These are phyloP conservation scores for Candida dendrica DNA, from an alignment of 805 yeast genomes.

Conservation along the genomic window DNA sequence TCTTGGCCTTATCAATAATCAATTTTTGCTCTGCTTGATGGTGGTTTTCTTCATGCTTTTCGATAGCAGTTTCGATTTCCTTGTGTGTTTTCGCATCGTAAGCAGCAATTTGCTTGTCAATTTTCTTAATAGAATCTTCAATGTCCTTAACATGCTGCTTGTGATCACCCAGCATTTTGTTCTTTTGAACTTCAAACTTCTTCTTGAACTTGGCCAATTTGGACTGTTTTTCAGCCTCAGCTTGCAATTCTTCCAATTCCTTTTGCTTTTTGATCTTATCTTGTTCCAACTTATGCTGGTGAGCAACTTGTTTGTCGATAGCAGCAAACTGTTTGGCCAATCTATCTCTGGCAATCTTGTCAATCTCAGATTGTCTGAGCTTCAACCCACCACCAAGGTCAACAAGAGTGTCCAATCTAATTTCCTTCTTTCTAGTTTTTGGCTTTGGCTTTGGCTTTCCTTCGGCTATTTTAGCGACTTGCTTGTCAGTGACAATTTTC, in stretches of 20 bases:
- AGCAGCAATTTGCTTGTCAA: conserved; percentile 14
- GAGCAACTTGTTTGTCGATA: conserved; percentile 17
- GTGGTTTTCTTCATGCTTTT: conserved; percentile 8
- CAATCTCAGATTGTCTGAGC: conserved; percentile 18
- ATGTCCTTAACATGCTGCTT: conserved; percentile 12
- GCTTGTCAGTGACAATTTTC: background rate
- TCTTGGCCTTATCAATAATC: conserved; percentile 10
- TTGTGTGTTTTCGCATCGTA: conserved; percentile 15
- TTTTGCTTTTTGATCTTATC: conserved; percentile 11
- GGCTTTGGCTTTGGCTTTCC: background rate
- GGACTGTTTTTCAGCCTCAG: conserved; percentile 17
- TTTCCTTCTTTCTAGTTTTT: conserved; percentile 5
- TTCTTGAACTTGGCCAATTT: conserved; percentile 19
- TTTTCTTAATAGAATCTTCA: conserved; percentile 13
- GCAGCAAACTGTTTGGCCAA: conserved; percentile 12
- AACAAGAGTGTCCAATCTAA: conserved; percentile 14
- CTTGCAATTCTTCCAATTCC: conserved; percentile 2
- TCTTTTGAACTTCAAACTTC: conserved; percentile 18
- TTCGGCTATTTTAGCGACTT: background rate
- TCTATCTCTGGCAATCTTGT: conserved; percentile 19
- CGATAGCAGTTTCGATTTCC: conserved; percentile 13
- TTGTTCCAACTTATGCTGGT: conserved; percentile 17
- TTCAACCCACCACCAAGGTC: conserved; percentile 23
- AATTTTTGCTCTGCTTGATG: conserved; percentile 15
- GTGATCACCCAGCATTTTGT: conserved; percentile 10